Conservation (phyloP, 768 basidiomycete genomes). For the Mycena albidolilacea region DNA sequence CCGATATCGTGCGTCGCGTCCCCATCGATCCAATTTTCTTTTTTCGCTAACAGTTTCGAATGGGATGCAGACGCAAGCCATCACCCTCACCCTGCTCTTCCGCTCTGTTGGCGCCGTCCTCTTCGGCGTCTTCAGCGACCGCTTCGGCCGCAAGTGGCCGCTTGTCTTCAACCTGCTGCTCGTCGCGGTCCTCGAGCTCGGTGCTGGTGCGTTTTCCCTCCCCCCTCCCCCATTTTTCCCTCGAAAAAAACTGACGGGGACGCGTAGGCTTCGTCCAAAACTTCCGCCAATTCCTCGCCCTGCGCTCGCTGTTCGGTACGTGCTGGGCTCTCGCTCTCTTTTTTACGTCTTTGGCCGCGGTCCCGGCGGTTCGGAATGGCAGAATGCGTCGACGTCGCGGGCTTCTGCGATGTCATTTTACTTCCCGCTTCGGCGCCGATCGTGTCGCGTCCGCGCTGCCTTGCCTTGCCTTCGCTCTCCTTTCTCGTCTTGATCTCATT, state of each 20-base stretch:
- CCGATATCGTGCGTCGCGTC: conserved; percentile 56
- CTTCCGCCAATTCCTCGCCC: conserved; percentile 78
- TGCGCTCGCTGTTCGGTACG: conserved; percentile 83
- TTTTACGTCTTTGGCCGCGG: background rate
- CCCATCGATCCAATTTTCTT: background rate
- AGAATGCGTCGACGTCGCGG: too few relatives aligned
- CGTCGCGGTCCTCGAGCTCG: conserved; percentile 81
- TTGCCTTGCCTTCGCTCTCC: too few relatives aligned
- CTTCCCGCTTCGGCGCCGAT: too few relatives aligned
- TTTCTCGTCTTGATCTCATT: too few relatives aligned
- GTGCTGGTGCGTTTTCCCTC: conserved; percentile 60
- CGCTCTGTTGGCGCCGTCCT: conserved; percentile 85
- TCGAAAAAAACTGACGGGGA: background rate
- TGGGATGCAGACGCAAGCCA: conserved; percentile 85
- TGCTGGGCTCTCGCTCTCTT: background rate
- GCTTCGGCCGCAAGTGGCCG: conserved; percentile 96
- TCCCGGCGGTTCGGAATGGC: too few relatives aligned
- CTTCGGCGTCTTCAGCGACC: conserved; percentile 90
- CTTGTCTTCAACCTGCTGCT: conserved; percentile 83
- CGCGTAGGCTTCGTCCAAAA: conserved; percentile 77
- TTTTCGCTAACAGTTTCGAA: conserved; percentile 57
- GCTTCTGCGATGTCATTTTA: too few relatives aligned
- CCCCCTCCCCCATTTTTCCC: background rate
- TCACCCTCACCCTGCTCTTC: conserved; percentile 93
- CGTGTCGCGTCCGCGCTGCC: too few relatives aligned